These are phyloP conservation scores for Dendryphion nanum DNA, from an alignment of 2,329 filamentous ascomycete genomes.

Conservation along the genomic window DNA sequence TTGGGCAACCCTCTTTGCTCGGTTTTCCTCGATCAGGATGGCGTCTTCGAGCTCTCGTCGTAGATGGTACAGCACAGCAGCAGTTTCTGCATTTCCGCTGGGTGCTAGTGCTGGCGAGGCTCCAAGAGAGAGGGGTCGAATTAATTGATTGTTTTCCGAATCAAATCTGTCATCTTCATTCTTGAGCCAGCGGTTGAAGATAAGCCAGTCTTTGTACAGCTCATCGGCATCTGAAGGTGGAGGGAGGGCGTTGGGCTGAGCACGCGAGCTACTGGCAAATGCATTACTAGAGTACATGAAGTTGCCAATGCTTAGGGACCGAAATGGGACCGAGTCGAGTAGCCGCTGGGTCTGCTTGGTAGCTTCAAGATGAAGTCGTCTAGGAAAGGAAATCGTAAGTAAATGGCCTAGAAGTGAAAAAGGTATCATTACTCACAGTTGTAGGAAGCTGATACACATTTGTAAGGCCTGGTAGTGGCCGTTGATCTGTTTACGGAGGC, in stretches of 20 bases:
- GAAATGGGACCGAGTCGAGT: constrained; percentile 19
- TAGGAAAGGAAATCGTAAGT: constrained; percentile 5
- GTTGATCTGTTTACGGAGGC: constrained; percentile 25
- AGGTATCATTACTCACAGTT: constrained; percentile 17
- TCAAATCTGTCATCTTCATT: constrained; percentile 26
- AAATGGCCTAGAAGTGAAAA: neutral
- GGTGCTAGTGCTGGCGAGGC: constrained; percentile 14
- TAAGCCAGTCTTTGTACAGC: constrained; percentile 29
- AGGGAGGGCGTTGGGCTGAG: constrained; percentile 17
- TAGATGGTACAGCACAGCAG: constrained; percentile 25
- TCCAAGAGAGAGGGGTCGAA: constrained; percentile 21
- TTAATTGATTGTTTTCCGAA: constrained; percentile 13
- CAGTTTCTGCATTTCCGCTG: constrained; percentile 22
- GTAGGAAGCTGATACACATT: constrained; percentile 31
- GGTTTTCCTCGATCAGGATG: constrained; percentile 30
- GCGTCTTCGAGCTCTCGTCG: constrained; percentile 30
- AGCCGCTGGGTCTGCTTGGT: constrained; percentile 20
- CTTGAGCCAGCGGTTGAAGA: constrained; percentile 28
- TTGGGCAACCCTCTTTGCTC: constrained; percentile 22
- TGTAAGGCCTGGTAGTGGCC: constrained; percentile 31
- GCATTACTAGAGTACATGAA: constrained; percentile 23
- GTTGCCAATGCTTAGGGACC: constrained; percentile 24
- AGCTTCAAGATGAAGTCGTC: constrained; percentile 27
- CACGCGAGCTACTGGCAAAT: constrained; percentile 15
- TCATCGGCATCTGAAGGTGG: constrained; percentile 27